Percentiles rank a stretch among this genome's conserved stretches.
phyloP scores from a whole-genome alignment of 2,329 filamentous ascomycete species.

The Neonectria faginata region DNA sequence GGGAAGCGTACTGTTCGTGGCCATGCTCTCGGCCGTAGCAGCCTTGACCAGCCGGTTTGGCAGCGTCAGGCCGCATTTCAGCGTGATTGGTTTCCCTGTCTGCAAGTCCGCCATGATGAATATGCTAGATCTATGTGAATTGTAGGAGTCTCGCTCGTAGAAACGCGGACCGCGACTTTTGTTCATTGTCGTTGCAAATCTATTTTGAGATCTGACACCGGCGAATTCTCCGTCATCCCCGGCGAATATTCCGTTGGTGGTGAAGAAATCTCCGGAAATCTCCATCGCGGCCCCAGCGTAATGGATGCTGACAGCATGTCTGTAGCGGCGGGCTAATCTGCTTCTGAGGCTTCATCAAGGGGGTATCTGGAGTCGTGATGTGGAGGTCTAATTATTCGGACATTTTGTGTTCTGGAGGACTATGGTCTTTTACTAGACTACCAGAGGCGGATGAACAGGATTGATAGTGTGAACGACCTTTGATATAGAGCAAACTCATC shows the following conservation, averaged over 20 bases:
- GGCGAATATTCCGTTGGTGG: constrained; percentile 5
- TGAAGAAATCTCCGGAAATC: constrained; percentile 3
- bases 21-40: constrained; percentile 60
- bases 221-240: constrained; percentile 7
- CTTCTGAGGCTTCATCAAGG: not conserved
- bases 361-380: not conserved
- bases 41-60: constrained; percentile 65
- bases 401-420: not conserved
- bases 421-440: not conserved
- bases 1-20: constrained; percentile 48
- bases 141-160: not conserved
- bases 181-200: not conserved
- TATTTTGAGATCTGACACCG: not conserved
- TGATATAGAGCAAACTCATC: too few species aligned
- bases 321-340: not conserved
- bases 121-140: not conserved
- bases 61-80: constrained; percentile 65
- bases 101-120: not conserved
- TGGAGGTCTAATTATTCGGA: not conserved
- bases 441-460: not conserved
- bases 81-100: constrained; percentile 45
- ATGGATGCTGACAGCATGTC: not conserved
- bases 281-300: not conserved
- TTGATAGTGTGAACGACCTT: too few species aligned
- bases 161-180: not conserved